Conservation (phyloP, 139 green algal species). For the Closterium sp. region DNA sequence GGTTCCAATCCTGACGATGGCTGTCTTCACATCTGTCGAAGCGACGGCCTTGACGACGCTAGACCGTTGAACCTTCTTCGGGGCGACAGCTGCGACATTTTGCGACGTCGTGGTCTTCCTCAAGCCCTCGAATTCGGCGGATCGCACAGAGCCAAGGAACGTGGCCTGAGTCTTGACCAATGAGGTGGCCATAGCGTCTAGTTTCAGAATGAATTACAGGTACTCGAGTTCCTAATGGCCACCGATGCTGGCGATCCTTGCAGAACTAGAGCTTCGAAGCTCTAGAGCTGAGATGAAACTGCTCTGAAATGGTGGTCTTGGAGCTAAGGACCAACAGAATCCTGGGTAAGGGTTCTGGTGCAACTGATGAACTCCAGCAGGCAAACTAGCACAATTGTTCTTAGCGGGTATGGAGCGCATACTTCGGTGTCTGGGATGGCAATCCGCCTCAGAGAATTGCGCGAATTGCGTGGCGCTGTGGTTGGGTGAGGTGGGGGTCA, state of each 20-base stretch:
- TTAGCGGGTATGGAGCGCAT: not conserved
- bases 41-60: not conserved
- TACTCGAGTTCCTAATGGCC: not conserved
- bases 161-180: not conserved
- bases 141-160: not conserved
- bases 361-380: not conserved
- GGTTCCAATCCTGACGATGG: conserved; percentile 25
- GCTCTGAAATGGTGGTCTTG: not conserved
- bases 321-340: not conserved
- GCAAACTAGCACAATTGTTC: not conserved
- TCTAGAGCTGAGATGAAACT: not conserved
- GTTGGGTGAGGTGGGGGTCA: not conserved
- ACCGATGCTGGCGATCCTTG: not conserved
- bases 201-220: not conserved
- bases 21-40: not conserved
- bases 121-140: not conserved
- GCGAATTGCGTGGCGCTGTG: not conserved
- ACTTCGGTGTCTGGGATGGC: not conserved
- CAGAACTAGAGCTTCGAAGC: not conserved
- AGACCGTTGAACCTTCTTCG: not conserved
- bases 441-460: not conserved
- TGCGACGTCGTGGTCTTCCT: not conserved
- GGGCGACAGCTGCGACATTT: not conserved
- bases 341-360: not conserved
- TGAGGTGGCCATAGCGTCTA: not conserved